Base-by-base conservation (phyloP, 306 rosid species). In the Fragaria ananassa region DNA sequence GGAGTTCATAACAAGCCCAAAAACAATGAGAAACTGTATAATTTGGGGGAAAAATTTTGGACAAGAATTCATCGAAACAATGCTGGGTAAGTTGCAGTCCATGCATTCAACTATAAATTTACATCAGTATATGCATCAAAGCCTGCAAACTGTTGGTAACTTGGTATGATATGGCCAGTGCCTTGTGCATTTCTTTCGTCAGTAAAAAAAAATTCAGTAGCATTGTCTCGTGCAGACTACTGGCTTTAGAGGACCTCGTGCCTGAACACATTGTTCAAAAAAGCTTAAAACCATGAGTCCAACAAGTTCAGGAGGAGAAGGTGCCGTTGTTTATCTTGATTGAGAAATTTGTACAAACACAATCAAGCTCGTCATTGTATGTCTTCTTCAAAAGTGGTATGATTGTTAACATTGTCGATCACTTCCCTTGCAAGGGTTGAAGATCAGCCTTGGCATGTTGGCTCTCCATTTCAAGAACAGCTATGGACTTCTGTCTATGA, bases 401-500 rank as follows among this genome's bases (percentile, higher is more conserved):
- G 75, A 83, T 63, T 69, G 74, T 51, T 54, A 66, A 47, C 41
- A 39, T 37, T 21, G 68, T 70, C 21, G 66, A 70, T 41, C 42
- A 71, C 47, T 70, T 56, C 23, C 27, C 18, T 67, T 37, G 46
- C 12, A 37, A 70, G 76, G 54, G 92, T 89, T 63, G 96, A 81
- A 79, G 83, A 49, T 82, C 46, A 3, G 95, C 95, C 87, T 85
- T 95, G 56, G 98, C 97, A 80, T 95, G 98, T 82, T 90, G 97
- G 78, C 98, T 95, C 80, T 95, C 98, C 98, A 95, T 90, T 85
- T 92, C 98, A 58, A 95, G 96, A 83, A 76, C 86, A 96, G 91
- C 91, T 74, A 95, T 82, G 29, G 96, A 92, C 83, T 95, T 92
- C 78, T 95, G 98, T 78, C 97, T 89, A 63, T 89, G 92, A 75